Conservation (phyloP, 2,329 filamentous ascomycete species). For the Scytalidium lignicola region DNA sequence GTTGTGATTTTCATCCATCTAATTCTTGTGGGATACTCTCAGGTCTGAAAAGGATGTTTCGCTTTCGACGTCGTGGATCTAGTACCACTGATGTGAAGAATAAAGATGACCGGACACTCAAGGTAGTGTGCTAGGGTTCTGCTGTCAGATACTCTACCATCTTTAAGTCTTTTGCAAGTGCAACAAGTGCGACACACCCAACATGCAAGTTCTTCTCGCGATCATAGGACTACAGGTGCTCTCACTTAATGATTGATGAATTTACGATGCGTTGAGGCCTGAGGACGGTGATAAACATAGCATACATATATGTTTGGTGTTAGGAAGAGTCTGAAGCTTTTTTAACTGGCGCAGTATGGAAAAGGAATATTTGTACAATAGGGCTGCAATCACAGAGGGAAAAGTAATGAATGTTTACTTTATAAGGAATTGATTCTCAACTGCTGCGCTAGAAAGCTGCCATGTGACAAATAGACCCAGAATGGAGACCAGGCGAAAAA, state of each 20-base stretch:
- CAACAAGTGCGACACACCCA: not conserved
- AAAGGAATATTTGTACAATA: not conserved
- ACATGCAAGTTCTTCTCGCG: not conserved
- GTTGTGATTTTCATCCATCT: slow-evolving; percentile 17
- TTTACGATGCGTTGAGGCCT: not conserved
- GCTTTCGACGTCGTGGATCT: slow-evolving; percentile 8
- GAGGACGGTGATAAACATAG: not conserved
- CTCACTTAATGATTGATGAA: not conserved
- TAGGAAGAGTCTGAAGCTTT: not conserved
- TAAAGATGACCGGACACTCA: not conserved
- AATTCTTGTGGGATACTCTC: slow-evolving; percentile 13
- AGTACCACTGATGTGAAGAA: not conserved
- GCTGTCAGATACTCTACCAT: not conserved
- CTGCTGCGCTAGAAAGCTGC: slow-evolving; percentile 26
- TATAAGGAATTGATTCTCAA: slow-evolving; percentile 18
- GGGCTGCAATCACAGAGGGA: not conserved
- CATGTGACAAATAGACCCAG: slow-evolving; percentile 47
- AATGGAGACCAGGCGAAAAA: slow-evolving; percentile 58
- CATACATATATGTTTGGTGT: not conserved
- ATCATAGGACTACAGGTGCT: not conserved
- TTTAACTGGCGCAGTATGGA: not conserved
- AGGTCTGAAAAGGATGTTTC: slow-evolving; percentile 12
- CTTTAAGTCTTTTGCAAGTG: not conserved
- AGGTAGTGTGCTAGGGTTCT: not conserved
- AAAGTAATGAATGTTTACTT: not conserved